phyloP scores from a whole-genome alignment of 495 filamentous ascomycete genomes.

The Aspergillus campestris region DNA sequence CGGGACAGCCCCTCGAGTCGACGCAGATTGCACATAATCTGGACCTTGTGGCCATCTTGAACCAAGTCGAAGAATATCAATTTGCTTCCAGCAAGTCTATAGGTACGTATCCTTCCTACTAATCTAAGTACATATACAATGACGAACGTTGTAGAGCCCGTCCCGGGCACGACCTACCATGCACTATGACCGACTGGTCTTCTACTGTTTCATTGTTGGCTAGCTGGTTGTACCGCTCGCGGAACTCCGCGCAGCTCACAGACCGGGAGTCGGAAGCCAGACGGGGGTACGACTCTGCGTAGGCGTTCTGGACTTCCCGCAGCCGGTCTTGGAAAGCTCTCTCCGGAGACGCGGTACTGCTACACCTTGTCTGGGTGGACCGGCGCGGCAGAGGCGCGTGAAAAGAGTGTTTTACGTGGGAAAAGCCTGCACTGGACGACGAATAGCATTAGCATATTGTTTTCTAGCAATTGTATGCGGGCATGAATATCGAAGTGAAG shows the following conservation, averaged over 20 bases:
- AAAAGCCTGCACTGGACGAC: too few species aligned
- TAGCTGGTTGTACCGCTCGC: conserved; percentile 27
- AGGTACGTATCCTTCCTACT: conserved; percentile 58
- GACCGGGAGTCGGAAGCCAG: conserved; percentile 21
- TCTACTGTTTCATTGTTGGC: conserved; percentile 40
- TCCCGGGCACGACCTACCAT: conserved; percentile 35
- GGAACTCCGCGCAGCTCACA: conserved; percentile 32
- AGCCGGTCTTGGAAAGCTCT: conserved; percentile 41
- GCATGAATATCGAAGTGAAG: conserved; percentile 6
- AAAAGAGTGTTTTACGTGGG: neutral
- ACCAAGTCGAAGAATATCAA: conserved; percentile 77
- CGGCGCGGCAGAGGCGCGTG: neutral
- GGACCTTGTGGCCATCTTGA: conserved; percentile 60
- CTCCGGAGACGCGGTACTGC: conserved; percentile 29
- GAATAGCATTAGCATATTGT: too few species aligned
- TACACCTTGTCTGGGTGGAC: conserved; percentile 5
- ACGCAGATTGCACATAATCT: conserved; percentile 61
- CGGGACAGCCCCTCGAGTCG: conserved; percentile 39
- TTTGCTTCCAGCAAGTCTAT: conserved; percentile 54
- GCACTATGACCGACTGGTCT: conserved; percentile 29
- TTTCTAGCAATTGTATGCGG: neutral
- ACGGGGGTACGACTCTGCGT: conserved; percentile 45
- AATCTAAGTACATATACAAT: conserved; percentile 38
- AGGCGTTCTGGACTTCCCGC: conserved; percentile 37
- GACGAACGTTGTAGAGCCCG: conserved; percentile 12